These are phyloP conservation scores for Ogataea hybrid DNA, from an alignment of 1,139 yeast species.

Conservation along the genomic window DNA sequence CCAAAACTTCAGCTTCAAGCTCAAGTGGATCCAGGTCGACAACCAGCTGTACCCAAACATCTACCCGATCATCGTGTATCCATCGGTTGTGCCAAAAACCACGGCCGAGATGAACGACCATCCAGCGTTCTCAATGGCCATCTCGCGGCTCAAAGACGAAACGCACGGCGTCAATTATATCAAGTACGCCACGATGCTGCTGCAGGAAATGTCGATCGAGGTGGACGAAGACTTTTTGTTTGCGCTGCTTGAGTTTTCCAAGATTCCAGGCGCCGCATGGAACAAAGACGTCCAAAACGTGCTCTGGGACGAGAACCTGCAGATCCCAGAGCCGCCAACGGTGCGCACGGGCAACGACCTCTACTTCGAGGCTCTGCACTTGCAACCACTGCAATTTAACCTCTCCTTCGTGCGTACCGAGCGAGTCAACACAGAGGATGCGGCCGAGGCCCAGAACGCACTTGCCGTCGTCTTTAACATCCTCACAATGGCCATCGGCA, in stretches of 20 bases:
- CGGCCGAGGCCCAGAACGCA: conserved; percentile 59
- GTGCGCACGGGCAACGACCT: conserved; percentile 63
- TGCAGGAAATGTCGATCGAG: conserved; percentile 91
- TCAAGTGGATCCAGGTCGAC: conserved; percentile 95
- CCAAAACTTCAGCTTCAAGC: conserved; percentile 73
- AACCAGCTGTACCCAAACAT: conserved; percentile 88
- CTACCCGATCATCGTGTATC: conserved; percentile 88
- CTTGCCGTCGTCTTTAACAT: conserved; percentile 70
- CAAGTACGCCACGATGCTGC: conserved; percentile 83
- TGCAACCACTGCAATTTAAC: conserved; percentile 89
- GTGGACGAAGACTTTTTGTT: conserved; percentile 91
- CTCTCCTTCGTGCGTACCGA: conserved; percentile 92
- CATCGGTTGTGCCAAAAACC: conserved; percentile 85
- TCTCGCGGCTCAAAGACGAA: conserved; percentile 82
- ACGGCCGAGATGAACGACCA: conserved; percentile 83
- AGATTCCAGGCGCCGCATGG: conserved; percentile 73
- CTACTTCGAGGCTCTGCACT: conserved; percentile 87
- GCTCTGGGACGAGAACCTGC: conserved; percentile 60
- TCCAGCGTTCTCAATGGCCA: conserved; percentile 84
- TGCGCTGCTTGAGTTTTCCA: conserved; percentile 76
- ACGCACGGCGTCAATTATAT: conserved; percentile 86
- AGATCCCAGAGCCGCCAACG: conserved; percentile 69
- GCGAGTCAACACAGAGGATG: conserved; percentile 60
- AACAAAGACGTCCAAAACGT: conserved; percentile 46
- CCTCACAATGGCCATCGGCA: conserved; percentile 95